Percentiles rank a stretch among this genome's conserved stretches.
These are phyloP conservation scores for Asterochloris sp. DNA, from an alignment of 139 green algal species.

Conservation along the genomic window DNA sequence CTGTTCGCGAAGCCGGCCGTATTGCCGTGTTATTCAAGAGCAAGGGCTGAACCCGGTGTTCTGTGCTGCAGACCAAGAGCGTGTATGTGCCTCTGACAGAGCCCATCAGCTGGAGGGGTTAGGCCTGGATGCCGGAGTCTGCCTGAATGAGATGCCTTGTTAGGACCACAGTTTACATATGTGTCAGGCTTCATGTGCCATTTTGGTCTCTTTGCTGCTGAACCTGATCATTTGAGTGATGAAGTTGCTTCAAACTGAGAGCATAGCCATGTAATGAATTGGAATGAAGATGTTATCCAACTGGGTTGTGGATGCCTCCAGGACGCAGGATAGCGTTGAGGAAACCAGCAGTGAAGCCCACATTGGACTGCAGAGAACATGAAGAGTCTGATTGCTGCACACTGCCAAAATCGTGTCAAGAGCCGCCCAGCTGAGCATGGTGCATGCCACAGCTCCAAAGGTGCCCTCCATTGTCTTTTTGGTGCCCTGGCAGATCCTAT, in stretches of 20 bases:
- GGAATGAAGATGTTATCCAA: slow-evolving; percentile 82
- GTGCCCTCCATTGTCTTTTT: slow-evolving; percentile 78
- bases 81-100: slow-evolving; percentile 44
- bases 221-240: no score
- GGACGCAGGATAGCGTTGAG: slow-evolving; percentile 48
- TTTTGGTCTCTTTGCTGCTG: no score
- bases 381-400: neutral
- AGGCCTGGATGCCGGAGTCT: neutral
- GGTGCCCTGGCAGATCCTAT: slow-evolving; percentile 27
- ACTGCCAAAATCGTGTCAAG: slow-evolving; percentile 19
- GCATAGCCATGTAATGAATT: slow-evolving; percentile 48
- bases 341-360: slow-evolving; percentile 32
- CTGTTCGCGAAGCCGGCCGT: neutral
- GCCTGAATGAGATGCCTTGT: no score
- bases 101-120: slow-evolving; percentile 12
- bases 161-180: no score
- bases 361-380: neutral
- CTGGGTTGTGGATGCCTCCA: slow-evolving; percentile 74
- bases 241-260: slow-evolving; percentile 16
- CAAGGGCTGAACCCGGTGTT: neutral
- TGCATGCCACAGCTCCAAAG: slow-evolving; percentile 35
- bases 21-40: neutral
- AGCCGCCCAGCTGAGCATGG: slow-evolving; percentile 44
- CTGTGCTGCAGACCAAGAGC: slow-evolving; percentile 36
- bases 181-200: no score